Evolutionary conservation across 2,329 filamentous ascomycete genomes (phyloP), one percentile per base, ranked within the genome.

Genomic region (Clarireedia paspali): DNA sequence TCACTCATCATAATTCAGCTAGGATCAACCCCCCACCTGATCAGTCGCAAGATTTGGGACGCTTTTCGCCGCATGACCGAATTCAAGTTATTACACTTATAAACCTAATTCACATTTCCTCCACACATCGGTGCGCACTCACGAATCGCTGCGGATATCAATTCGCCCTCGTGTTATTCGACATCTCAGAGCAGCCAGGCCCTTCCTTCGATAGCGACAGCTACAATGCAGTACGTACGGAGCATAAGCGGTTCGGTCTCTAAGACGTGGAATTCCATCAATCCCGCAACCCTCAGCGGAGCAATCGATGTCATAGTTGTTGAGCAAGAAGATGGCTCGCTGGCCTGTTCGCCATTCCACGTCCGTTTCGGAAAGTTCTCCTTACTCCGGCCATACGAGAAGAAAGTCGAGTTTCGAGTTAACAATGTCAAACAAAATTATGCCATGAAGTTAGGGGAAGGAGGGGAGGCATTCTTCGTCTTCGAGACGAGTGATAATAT

Each of bases 281-380:
- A 99, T 73, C 94, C 94, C 50, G 91, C 94, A 46, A 99, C 94
- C 12, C 82, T 99, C 56, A 96, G 90, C 75, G 94, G 94, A 68
- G 94, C 94, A 68, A 97, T 99, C 75, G 94, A 99, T 79, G 92
- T 97, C 65, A 96, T 99, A 64, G 92, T 99, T 55, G 91, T 99
- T 57, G 91, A 99, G 73, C 91, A 95, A 64, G 89, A 92, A 70
- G 94, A 99, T 79, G 94, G 89, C 75, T 78, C 76, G 42, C 80
- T 97, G 57, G 85, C 87, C 62, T 99, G 94, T 74, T 97, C 92
- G 27, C 94, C 94, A 50, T 99, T 99, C 73, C 94, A 99, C 72
- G 94, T 99, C 63, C 91, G 94, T 66, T 99, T 99, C 72, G 94
- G 94, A 72, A 99, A 99, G 75, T 97, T 97, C 76, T 96, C 92